These are phyloP conservation scores for Paramyrothecium roridum DNA, from an alignment of 2,329 filamentous ascomycete species.

Conservation along the genomic window DNA sequence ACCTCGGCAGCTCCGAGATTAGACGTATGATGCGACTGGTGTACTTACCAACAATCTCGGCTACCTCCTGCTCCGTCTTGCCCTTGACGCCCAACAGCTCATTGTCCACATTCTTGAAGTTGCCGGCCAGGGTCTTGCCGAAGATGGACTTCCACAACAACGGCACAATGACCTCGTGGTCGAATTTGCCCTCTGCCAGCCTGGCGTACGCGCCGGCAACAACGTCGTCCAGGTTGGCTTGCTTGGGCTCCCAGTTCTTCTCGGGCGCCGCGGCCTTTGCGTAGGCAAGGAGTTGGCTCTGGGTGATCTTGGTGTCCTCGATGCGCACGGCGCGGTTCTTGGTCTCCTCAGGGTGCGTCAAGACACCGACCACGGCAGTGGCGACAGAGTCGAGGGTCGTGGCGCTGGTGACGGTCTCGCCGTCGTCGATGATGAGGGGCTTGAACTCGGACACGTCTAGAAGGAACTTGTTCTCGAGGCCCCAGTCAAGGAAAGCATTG, in stretches of 20 bases:
- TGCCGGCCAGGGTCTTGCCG: slow-evolving; percentile 21
- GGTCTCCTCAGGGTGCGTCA: slow-evolving; percentile 48
- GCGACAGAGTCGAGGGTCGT: slow-evolving; percentile 46
- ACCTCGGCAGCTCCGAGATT: too few relatives aligned
- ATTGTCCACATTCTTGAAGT: slow-evolving; percentile 35
- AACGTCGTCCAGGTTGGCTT: slow-evolving; percentile 22
- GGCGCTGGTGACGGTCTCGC: slow-evolving; percentile 42
- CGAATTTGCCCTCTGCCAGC: slow-evolving; percentile 24
- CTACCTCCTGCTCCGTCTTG: slow-evolving; percentile 35
- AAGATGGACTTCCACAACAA: slow-evolving; percentile 23
- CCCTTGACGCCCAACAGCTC: slow-evolving; percentile 41
- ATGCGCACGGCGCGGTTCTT: slow-evolving; percentile 47
- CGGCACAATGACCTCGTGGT: slow-evolving; percentile 22
- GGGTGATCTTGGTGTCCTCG: slow-evolving; percentile 39
- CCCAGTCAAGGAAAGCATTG: slow-evolving; percentile 60
- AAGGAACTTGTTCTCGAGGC: slow-evolving; percentile 36
- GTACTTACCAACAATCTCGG: slow-evolving; percentile 21
- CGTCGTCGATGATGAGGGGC: slow-evolving; percentile 45
- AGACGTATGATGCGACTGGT: too few relatives aligned
- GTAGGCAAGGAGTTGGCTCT: slow-evolving; percentile 39
- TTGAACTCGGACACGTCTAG: slow-evolving; percentile 36
- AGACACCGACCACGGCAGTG: slow-evolving; percentile 43
- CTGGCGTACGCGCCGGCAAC: slow-evolving; percentile 21
- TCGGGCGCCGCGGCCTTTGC: slow-evolving; percentile 46
- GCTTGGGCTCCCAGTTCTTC: slow-evolving; percentile 44